Conservation (phyloP, 306 rosid species). For the Sechiopsis laciniata region DNA sequence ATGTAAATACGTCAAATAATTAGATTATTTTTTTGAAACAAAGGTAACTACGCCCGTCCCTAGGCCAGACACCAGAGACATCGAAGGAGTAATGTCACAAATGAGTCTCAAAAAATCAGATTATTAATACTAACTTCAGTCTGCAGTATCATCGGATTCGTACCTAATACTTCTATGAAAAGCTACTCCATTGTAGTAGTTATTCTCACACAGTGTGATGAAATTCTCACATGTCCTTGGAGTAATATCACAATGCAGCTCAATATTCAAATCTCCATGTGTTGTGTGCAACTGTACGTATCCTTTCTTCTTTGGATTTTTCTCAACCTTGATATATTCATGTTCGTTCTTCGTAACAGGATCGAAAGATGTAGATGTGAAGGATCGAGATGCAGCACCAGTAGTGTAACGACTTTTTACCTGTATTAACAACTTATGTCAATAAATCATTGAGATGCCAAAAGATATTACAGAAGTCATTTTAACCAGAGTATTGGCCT, state of each 20-base stretch:
- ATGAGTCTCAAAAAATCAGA: not conserved
- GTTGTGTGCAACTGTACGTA: conserved; percentile 83
- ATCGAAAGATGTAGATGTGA: conserved; percentile 85
- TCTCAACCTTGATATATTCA: conserved; percentile 94
- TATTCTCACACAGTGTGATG: conserved; percentile 88
- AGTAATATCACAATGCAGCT: conserved; percentile 86
- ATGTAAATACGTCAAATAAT: conserved; percentile 5
- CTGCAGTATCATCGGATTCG: conserved; percentile 10
- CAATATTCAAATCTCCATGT: conserved; percentile 93
- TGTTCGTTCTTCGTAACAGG: conserved; percentile 83
- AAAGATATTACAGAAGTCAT: not conserved
- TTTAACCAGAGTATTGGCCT: not conserved
- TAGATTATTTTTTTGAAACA: too few species aligned
- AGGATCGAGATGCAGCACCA: conserved; percentile 95
- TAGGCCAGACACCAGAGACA: too few species aligned
- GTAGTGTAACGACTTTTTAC: conserved; percentile 87
- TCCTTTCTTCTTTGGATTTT: conserved; percentile 91
- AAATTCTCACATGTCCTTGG: conserved; percentile 94
- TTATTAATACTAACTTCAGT: conserved; percentile 5
- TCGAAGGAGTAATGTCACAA: too few species aligned
- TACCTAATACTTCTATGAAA: conserved; percentile 89
- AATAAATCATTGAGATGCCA: conserved; percentile 7
- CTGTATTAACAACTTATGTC: conserved; percentile 38
- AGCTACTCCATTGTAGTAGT: conserved; percentile 83
- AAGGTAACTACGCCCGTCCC: too few species aligned